Evolutionary conservation across 2,329 filamentous ascomycete genomes (phyloP), one percentile per base, ranked within the genome.

Genomic region (Dryadomyces quercus-mongolicae): DNA sequence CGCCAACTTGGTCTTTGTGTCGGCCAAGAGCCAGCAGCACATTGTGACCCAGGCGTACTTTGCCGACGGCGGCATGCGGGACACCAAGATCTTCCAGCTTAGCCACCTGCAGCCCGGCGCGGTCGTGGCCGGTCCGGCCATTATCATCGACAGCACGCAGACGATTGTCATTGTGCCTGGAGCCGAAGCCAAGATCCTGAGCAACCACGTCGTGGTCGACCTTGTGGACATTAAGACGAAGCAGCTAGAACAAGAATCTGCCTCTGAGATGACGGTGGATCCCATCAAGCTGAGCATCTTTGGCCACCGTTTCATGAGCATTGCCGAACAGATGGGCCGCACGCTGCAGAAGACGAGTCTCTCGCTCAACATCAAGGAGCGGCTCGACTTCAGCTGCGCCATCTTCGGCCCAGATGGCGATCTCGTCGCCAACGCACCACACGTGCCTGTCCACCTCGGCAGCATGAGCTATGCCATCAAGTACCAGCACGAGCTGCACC

Each of bases 161-260:
- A 96, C 91, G 0, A 93, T 96, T 58, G 88, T 96, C 0, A 82
- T 96, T 1, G 87, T 87, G 0, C 91, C 91, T 0, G 79, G 79
- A 21, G 80, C 88, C 1, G 81, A 81, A 25, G 91, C 91, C 0
- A 69, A 89, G 38, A 74, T 95, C 21, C 82, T 95, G 15, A 77
- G 88, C 57, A 93, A 88, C 0, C 92, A 95, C 62, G 88, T 96
- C 6, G 78, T 96, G 9, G 90, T 96, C 63, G 89, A 95, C 59
- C 78, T 93, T 38, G 80, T 12, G 62, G 73, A 58, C 69, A 76
- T 45, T 31, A 42, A 53, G 38, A 46, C 68, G 60, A 15, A 58
- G 50, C 74, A 74, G 2, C 16, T 8, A n/a, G 4, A 36, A 13
- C 44, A 62, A 5, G 63, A 69, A 54, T 12, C 36, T 5, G 38